phyloP scores from a whole-genome alignment of 805 yeast genomes.

The Barnettozyma sp. region DNA sequence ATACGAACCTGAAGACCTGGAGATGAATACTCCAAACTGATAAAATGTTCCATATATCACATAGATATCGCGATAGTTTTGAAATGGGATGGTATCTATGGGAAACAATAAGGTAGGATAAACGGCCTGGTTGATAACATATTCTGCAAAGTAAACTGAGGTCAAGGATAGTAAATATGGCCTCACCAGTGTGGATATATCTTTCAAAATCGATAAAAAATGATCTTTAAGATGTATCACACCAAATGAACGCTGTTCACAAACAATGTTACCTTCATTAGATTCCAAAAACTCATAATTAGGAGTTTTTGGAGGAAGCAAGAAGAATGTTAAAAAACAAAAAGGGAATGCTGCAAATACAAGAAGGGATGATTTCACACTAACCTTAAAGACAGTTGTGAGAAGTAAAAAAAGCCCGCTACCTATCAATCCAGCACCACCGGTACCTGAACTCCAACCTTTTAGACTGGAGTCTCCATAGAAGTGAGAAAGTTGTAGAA shows the following conservation, averaged over 20 bases:
- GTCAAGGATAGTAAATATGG: slow-evolving; percentile 83
- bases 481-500: slow-evolving; percentile 78
- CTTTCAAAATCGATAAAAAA: slow-evolving; percentile 20
- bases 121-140: slow-evolving; percentile 84
- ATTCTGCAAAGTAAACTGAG: slow-evolving; percentile 80
- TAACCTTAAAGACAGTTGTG: slow-evolving; percentile 60
- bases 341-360: slow-evolving; percentile 51
- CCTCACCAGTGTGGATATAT: slow-evolving; percentile 37
- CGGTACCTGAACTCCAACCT: slow-evolving; percentile 94
- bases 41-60: slow-evolving; percentile 87
- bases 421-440: slow-evolving; percentile 90
- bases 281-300: slow-evolving; percentile 9
- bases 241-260: too few species aligned
- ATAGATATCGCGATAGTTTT: slow-evolving; percentile 72
- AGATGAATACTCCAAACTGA: slow-evolving; percentile 87
- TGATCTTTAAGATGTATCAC: slow-evolving; percentile 7
- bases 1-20: slow-evolving; percentile 74
- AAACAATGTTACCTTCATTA: neutral
- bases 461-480: slow-evolving; percentile 56
- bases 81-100: slow-evolving; percentile 60
- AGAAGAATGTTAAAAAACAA: slow-evolving; percentile 38
- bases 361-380: slow-evolving; percentile 48
- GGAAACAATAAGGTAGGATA: slow-evolving; percentile 85
- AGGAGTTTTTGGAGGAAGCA: slow-evolving; percentile 18
- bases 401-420: slow-evolving; percentile 62